These are phyloP conservation scores for Ophiostoma australiae DNA, from an alignment of 2,329 filamentous ascomycete genomes.

Conservation along the genomic window DNA sequence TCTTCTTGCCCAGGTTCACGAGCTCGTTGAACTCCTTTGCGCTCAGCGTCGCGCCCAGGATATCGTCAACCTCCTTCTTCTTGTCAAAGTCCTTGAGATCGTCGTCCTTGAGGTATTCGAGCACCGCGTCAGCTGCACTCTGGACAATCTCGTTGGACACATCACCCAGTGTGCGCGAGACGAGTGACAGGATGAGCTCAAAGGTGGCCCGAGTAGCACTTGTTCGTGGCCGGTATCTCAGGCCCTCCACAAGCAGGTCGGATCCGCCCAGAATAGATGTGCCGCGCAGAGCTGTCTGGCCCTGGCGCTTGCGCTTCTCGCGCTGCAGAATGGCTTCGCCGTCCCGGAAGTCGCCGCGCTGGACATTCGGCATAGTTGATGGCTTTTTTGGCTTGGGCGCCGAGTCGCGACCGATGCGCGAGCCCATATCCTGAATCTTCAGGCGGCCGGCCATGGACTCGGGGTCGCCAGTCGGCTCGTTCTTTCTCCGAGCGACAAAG, in stretches of 20 bases:
- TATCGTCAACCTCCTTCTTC: constrained; percentile 94
- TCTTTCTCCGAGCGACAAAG: constrained; percentile 84
- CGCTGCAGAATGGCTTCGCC: constrained; percentile 77
- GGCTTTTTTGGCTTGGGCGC: constrained; percentile 78
- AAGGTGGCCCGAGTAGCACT: constrained; percentile 88
- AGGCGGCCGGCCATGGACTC: constrained; percentile 94
- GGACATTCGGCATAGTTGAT: constrained; percentile 60
- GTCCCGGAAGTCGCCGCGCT: constrained; percentile 71
- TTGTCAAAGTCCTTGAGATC: constrained; percentile 96
- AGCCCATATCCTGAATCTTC: constrained; percentile 92
- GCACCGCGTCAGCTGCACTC: constrained; percentile 85
- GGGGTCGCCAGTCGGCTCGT: constrained; percentile 94
- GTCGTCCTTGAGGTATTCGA: constrained; percentile 92
- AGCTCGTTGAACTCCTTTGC: constrained; percentile 95
- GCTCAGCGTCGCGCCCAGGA: constrained; percentile 74
- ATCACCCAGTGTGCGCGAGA: constrained; percentile 83
- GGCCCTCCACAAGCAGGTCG: constrained; percentile 83
- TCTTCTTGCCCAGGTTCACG: constrained; percentile 95
- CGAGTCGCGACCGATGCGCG: constrained; percentile 70
- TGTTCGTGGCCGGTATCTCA: constrained; percentile 87
- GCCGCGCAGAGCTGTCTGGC: constrained; percentile 63
- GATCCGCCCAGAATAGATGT: constrained; percentile 74
- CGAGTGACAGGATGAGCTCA: constrained; percentile 87
- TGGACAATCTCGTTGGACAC: constrained; percentile 86
- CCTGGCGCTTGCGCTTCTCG: constrained; percentile 83